Conservation (phyloP, 1,284 basidiomycete genomes). For the Cyathus pygmaeus region DNA sequence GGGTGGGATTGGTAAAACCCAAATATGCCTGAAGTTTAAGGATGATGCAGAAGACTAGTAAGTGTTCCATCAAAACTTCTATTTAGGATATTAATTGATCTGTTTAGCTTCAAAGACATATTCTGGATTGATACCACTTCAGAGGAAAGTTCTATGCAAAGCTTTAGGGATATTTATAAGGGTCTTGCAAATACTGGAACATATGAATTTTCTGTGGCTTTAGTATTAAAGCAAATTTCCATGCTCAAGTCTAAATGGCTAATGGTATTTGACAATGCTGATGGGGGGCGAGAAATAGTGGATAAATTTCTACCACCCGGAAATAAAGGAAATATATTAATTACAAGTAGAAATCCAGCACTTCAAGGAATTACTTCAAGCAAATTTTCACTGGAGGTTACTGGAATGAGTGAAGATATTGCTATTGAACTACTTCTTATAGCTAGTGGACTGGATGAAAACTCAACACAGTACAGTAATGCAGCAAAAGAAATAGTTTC, state of each 20-base stretch:
- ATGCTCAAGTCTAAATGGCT: neutral
- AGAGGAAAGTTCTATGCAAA: neutral
- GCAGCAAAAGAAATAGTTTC: slow-evolving; percentile 3
- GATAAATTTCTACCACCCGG: slow-evolving; percentile 1
- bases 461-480: neutral
- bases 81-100: neutral
- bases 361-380: neutral
- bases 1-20: slow-evolving; percentile 5
- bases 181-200: neutral
- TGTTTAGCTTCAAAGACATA: neutral
- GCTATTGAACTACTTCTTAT: slow-evolving; percentile 1
- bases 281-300: neutral
- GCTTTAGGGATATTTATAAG: neutral
- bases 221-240: neutral
- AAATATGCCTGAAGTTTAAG: slow-evolving; percentile 2
- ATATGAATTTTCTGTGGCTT: neutral
- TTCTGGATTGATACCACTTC: slow-evolving; percentile 3
- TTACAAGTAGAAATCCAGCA: slow-evolving; percentile 1
- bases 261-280: slow-evolving; percentile 1
- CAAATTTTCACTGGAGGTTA: neutral
- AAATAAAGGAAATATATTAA: slow-evolving; percentile 2
- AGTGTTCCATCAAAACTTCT: neutral
- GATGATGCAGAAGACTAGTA: neutral
- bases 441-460: neutral
- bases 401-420: neutral